These are phyloP conservation scores for Zygoascus bituminiphila DNA, from an alignment of 805 yeast genomes.

Conservation along the genomic window DNA sequence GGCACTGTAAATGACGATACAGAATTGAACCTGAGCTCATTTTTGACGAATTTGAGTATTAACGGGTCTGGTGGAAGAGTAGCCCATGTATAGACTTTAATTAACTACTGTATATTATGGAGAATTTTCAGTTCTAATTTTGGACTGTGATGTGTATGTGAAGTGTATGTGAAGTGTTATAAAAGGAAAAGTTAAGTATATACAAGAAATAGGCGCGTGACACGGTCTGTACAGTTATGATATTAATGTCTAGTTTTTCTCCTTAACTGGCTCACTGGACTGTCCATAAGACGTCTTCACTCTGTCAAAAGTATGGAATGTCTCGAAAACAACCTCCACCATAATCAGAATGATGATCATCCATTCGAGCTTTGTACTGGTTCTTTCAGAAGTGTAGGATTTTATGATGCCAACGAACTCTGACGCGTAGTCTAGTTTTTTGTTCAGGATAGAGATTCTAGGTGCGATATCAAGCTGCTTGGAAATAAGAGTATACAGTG, in stretches of 20 bases:
- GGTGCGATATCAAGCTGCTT: slow-evolving; percentile 66
- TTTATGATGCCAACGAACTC: slow-evolving; percentile 78
- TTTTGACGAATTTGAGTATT: slow-evolving; percentile 6
- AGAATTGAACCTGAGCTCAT: slow-evolving; percentile 8
- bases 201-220: too few relatives aligned
- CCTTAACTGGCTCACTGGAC: not conserved
- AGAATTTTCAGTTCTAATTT: too few relatives aligned
- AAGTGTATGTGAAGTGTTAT: too few relatives aligned
- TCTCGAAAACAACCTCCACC: slow-evolving; percentile 79
- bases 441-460: slow-evolving; percentile 68
- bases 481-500: slow-evolving; percentile 63
- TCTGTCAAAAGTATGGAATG: slow-evolving; percentile 45
- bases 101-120: too few relatives aligned
- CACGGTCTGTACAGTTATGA: too few relatives aligned
- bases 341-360: slow-evolving; percentile 74
- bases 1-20: slow-evolving; percentile 3
- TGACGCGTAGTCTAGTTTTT: slow-evolving; percentile 82
- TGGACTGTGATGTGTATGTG: too few relatives aligned
- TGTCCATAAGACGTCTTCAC: slow-evolving; percentile 40
- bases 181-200: too few relatives aligned
- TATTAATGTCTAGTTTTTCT: not conserved
- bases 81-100: not conserved
- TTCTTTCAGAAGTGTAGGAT: slow-evolving; percentile 65
- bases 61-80: not conserved
- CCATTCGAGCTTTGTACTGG: slow-evolving; percentile 76